Conservation (phyloP, 1,284 basidiomycete genomes). For the Caloboletus firmus region DNA sequence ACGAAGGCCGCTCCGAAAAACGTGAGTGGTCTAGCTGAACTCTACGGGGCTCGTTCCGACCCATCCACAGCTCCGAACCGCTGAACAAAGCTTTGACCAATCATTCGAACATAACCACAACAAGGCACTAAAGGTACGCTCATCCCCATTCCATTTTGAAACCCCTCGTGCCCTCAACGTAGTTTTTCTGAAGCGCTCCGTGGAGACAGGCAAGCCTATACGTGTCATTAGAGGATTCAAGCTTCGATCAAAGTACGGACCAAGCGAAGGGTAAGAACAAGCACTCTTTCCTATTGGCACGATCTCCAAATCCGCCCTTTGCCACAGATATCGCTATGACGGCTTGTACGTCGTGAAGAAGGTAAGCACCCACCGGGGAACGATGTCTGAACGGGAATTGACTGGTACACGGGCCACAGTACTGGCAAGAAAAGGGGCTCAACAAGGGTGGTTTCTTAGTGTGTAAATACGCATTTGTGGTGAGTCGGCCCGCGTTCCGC, state of each 20-base stretch:
- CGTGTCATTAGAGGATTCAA: slow-evolving; percentile 85
- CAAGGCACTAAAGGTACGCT: slow-evolving; percentile 58
- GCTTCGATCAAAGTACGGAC: slow-evolving; percentile 64
- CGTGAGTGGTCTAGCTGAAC: slow-evolving; percentile 40
- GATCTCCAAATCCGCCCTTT: neutral
- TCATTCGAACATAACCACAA: slow-evolving; percentile 72
- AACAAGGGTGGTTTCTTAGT: slow-evolving; percentile 66
- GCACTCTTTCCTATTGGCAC: neutral
- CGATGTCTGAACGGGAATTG: neutral
- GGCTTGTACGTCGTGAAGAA: slow-evolving; percentile 78
- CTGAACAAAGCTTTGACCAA: slow-evolving; percentile 79
- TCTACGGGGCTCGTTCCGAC: neutral
- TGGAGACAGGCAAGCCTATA: slow-evolving; percentile 71
- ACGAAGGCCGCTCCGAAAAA: slow-evolving; percentile 77
- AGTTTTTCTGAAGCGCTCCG: slow-evolving; percentile 51
- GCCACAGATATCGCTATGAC: slow-evolving; percentile 75
- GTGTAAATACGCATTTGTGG: slow-evolving; percentile 79
- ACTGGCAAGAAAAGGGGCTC: slow-evolving; percentile 68
- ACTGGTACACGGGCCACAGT: slow-evolving; percentile 38
- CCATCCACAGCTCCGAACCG: slow-evolving; percentile 70
- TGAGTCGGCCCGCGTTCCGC: slow-evolving; percentile 31
- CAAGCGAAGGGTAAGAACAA: slow-evolving; percentile 61
- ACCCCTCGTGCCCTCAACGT: neutral
- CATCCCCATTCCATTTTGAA: neutral
- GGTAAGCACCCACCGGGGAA: slow-evolving; percentile 36